Evolutionary conservation across 257 asterid genomes (phyloP).

Genomic region (Leptodermis oblonga): DNA sequence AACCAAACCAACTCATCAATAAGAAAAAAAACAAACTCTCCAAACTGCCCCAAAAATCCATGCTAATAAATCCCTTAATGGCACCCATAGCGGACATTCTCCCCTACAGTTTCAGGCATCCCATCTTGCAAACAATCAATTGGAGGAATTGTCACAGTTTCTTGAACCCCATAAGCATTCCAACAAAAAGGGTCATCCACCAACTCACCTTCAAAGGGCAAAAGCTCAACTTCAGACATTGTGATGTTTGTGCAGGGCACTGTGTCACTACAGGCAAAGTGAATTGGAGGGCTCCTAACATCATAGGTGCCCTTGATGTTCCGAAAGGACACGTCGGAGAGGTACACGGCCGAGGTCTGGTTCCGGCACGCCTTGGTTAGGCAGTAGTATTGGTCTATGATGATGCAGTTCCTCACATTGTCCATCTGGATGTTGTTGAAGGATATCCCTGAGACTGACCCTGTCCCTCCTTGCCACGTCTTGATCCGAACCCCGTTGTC

Average conservation of each 20-base stretch:
- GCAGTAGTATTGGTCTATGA: constrained; percentile 92
- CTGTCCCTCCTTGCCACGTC: constrained; percentile 98
- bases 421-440: constrained; percentile 92
- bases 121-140: constrained; percentile 84
- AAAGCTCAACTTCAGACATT: constrained; percentile 89
- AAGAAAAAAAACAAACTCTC: neutral
- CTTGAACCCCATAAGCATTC: constrained; percentile 86
- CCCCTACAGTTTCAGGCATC: constrained; percentile 46
- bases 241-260: constrained; percentile 87
- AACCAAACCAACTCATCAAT: constrained; percentile 7
- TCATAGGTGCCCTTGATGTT: constrained; percentile 96
- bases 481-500: constrained; percentile 86
- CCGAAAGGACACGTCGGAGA: constrained; percentile 49
- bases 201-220: constrained; percentile 69
- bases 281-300: constrained; percentile 79
- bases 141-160: constrained; percentile 85
- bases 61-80: constrained; percentile 2
- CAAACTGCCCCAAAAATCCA: neutral
- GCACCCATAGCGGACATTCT: constrained; percentile 46
- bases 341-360: constrained; percentile 74
- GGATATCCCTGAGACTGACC: constrained; percentile 64
- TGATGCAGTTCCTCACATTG: constrained; percentile 76
- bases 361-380: constrained; percentile 65
- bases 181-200: constrained; percentile 98
- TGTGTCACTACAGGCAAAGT: constrained; percentile 87